A percentile compares a stretch with the other conserved stretches of the same genome.
phyloP scores from a whole-genome alignment of 148 eudicot genomes.

The Nyssa sinensis region DNA sequence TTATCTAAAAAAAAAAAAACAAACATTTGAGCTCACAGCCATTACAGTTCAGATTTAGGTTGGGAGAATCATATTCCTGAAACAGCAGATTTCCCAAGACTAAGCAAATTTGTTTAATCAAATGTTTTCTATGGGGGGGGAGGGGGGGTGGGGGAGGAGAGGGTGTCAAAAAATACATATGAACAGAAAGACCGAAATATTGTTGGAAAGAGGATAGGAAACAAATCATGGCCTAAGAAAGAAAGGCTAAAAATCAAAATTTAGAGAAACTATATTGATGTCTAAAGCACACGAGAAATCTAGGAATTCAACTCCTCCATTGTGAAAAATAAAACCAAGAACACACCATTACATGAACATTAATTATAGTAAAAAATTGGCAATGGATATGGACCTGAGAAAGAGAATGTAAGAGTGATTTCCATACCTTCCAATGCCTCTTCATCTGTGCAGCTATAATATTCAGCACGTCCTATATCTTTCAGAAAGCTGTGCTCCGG shows the following conservation, averaged over 20 bases:
- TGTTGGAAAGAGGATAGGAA: not conserved
- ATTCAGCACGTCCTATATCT: constrained; percentile 93
- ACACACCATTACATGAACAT: too few relatives aligned
- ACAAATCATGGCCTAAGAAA: not conserved
- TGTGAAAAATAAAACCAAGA: too few relatives aligned
- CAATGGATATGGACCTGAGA: not conserved
- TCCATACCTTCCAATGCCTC: constrained; percentile 88
- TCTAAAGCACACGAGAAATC: too few relatives aligned
- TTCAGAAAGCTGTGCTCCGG: constrained; percentile 96
- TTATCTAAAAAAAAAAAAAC: too few relatives aligned
- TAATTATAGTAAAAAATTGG: not conserved
- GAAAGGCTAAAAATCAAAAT: not conserved
- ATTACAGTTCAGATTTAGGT: not conserved
- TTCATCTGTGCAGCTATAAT: constrained; percentile 79
- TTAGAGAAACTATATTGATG: not conserved
- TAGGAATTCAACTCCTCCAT: too few relatives aligned
- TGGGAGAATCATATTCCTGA: not conserved
- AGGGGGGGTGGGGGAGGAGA: too few relatives aligned
- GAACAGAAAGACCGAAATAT: too few relatives aligned
- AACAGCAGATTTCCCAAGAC: not conserved
- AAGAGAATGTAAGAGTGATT: not conserved
- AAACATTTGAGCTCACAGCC: too few relatives aligned
- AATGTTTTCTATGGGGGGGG: too few relatives aligned
- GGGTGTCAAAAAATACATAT: not conserved
- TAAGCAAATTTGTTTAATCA: not conserved